These are phyloP conservation scores for Aegilops speltoides DNA, from an alignment of 176 grass and related monocot species.

Conservation along the genomic window DNA sequence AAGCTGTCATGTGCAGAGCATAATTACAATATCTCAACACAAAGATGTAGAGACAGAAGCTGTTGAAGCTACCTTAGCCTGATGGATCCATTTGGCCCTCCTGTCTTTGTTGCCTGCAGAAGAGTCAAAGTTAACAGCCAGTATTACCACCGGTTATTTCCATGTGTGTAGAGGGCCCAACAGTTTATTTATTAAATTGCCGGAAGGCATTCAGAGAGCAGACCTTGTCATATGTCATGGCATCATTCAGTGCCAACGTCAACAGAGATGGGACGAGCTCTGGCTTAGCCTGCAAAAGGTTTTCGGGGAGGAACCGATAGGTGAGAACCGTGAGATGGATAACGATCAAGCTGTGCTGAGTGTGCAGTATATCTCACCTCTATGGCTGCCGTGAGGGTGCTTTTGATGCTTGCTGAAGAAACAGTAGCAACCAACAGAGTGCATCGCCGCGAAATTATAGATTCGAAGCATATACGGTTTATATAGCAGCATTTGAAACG, in stretches of 20 bases:
- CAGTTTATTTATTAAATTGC: too few relatives aligned
- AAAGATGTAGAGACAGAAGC: neutral
- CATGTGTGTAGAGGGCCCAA: neutral
- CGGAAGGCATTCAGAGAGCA: neutral
- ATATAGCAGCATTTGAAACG: neutral
- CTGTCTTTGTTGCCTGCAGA: constrained; percentile 85
- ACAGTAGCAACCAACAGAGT: neutral
- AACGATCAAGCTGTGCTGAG: neutral
- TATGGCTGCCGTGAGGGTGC: constrained; percentile 58
- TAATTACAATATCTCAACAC: too few relatives aligned
- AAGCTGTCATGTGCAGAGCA: too few relatives aligned
- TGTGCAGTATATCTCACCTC: constrained; percentile 44
- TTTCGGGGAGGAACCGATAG: too few relatives aligned
- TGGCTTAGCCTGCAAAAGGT: constrained; percentile 67
- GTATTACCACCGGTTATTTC: neutral
- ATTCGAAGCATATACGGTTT: too few relatives aligned
- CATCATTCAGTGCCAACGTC: constrained; percentile 87
- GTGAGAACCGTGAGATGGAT: too few relatives aligned
- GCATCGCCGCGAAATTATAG: too few relatives aligned
- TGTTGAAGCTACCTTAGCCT: constrained; percentile 89
- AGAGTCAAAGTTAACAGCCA: constrained; percentile 30
- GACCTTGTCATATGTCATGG: constrained; percentile 97
- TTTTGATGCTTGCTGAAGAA: constrained; percentile 69
- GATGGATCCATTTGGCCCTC: constrained; percentile 95
- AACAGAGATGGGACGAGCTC: constrained; percentile 74